Percentiles rank a stretch among this genome's conserved stretches.
phyloP scores from a whole-genome alignment of 73 alveolate genomes.

The Effrenium voratum region DNA sequence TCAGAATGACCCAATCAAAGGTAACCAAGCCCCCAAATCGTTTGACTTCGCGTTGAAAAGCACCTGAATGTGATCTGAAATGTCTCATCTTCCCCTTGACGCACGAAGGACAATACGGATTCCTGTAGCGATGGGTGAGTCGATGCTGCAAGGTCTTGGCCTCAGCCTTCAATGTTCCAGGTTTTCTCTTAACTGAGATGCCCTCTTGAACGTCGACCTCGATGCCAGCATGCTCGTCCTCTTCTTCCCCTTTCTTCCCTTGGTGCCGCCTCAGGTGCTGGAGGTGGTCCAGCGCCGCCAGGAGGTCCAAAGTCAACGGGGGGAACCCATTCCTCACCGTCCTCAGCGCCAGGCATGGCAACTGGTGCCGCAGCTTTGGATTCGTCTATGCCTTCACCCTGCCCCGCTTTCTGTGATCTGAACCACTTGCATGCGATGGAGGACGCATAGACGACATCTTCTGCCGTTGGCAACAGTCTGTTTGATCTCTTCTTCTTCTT shows the following conservation, averaged over 20 bases:
- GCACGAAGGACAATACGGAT: constrained; percentile 16
- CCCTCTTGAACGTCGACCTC: not conserved
- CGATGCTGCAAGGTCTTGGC: not conserved
- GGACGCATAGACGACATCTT: not conserved
- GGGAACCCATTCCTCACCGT: not conserved
- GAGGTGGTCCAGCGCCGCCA: not conserved
- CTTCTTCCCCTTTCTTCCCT: not conserved
- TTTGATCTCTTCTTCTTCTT: too few relatives aligned
- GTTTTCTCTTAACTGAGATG: not conserved
- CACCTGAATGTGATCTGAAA: not conserved
- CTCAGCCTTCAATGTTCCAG: not conserved
- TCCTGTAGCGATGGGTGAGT: constrained; percentile 3
- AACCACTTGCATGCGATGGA: not conserved
- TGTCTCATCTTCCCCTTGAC: constrained; percentile 21
- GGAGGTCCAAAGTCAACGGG: not conserved
- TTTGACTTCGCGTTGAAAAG: not conserved
- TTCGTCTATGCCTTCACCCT: not conserved
- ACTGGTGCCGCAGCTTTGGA: not conserved
- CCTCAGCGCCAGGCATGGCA: not conserved
- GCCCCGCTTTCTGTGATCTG: not conserved
- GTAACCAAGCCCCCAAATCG: constrained; percentile 1
- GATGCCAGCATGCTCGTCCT: not conserved
- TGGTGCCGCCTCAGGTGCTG: too few relatives aligned
- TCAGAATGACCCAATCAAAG: too few relatives aligned
- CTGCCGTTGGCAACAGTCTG: not conserved